Percentiles rank a stretch among this genome's conserved stretches.
phyloP scores from a whole-genome alignment of 441 rosid genomes.

The Francoa sonchifolia region DNA sequence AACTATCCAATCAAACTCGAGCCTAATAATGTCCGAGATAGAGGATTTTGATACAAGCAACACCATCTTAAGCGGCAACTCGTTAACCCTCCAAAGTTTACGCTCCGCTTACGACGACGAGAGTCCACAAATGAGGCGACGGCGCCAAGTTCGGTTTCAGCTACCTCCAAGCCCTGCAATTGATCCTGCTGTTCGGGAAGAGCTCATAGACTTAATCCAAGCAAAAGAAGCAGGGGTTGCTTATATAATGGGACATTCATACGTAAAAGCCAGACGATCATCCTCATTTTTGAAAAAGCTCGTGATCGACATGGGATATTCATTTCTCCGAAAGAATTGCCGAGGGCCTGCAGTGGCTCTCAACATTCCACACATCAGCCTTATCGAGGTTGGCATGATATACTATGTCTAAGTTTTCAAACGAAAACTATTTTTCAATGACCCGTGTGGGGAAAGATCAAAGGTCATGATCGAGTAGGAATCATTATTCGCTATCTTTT shows the following conservation, averaged over 20 bases:
- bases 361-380: slow-evolving; percentile 85
- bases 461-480: too few relatives aligned
- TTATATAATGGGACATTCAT: slow-evolving; percentile 78
- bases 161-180: slow-evolving; percentile 40
- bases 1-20: slow-evolving; percentile 33
- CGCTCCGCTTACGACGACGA: slow-evolving; percentile 55
- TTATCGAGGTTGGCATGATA: slow-evolving; percentile 95
- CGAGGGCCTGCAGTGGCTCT: slow-evolving; percentile 84
- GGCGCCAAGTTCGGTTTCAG: slow-evolving; percentile 57
- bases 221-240: slow-evolving; percentile 88
- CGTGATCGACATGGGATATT: slow-evolving; percentile 64
- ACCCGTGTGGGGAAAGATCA: not conserved
- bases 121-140: slow-evolving; percentile 36
- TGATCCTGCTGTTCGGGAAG: slow-evolving; percentile 69
- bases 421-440: not conserved
- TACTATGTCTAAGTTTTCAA: slow-evolving; percentile 47
- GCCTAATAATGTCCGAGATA: slow-evolving; percentile 38
- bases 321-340: slow-evolving; percentile 90
- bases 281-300: slow-evolving; percentile 60
- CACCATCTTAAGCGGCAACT: slow-evolving; percentile 57
- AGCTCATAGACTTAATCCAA: slow-evolving; percentile 57
- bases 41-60: slow-evolving; percentile 27
- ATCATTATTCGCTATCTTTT: too few relatives aligned
- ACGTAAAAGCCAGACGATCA: slow-evolving; percentile 62
- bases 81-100: slow-evolving; percentile 52